phyloP scores from a whole-genome alignment of 495 filamentous ascomycete species.

The Talaromyces borbonicus region DNA sequence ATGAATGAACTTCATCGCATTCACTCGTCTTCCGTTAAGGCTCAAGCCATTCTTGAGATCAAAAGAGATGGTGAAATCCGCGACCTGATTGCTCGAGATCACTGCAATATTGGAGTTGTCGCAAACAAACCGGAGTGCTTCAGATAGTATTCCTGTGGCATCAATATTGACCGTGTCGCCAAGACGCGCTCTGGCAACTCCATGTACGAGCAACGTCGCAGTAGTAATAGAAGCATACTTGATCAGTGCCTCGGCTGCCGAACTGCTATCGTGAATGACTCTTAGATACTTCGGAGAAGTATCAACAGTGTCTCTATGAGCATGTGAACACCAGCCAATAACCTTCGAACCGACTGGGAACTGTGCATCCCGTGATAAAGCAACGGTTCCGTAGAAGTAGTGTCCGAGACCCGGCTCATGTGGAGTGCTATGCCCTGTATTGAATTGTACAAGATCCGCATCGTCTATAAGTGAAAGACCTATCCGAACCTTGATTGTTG shows the following conservation, averaged over 20 bases:
- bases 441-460: constrained; percentile 1
- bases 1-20: constrained; percentile 4
- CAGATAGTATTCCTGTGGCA: neutral
- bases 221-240: constrained; percentile 3
- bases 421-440: neutral
- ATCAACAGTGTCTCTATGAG: constrained; percentile 3
- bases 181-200: constrained; percentile 6
- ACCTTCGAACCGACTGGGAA: neutral
- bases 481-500: constrained; percentile 2
- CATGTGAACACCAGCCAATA: constrained; percentile 11
- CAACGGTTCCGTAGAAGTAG: constrained; percentile 12
- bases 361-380: neutral
- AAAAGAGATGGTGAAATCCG: constrained; percentile 6
- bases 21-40: constrained; percentile 2
- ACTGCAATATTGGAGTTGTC: constrained; percentile 3
- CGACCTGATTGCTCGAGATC: neutral
- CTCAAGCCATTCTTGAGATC: neutral
- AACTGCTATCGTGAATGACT: neutral
- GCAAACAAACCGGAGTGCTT: constrained; percentile 1
- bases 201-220: constrained; percentile 9
- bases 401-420: neutral
- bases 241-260: neutral
- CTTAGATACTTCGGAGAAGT: neutral
- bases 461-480: constrained; percentile 9
- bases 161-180: constrained; percentile 6